A percentile compares a stretch with the other conserved stretches of the same genome.
Evolutionary conservation across 1,284 basidiomycete species (phyloP).

Genomic region (Crepidotus sp.): DNA sequence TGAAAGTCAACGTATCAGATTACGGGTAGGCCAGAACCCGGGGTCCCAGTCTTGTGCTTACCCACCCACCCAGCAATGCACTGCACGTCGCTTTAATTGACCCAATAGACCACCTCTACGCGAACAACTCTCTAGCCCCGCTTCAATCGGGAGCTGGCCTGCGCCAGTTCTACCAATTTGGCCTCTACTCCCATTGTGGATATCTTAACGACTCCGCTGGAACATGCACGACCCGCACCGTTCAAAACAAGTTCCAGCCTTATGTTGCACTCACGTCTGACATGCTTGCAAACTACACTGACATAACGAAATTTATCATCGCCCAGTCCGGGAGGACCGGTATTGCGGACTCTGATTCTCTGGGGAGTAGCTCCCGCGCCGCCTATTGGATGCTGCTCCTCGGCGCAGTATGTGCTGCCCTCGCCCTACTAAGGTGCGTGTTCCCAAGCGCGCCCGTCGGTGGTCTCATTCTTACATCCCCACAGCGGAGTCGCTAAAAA

Average conservation of each 20-base stretch:
- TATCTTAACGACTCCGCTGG: constrained; percentile 54
- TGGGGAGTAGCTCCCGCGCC: constrained; percentile 54
- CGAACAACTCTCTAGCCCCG: constrained; percentile 54
- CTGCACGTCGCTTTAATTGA: constrained; percentile 45
- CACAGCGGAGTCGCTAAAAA: constrained; percentile 58
- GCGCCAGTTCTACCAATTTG: constrained; percentile 65
- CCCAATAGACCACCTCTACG: constrained; percentile 57
- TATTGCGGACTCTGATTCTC: constrained; percentile 53
- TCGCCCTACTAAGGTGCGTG: constrained; percentile 55
- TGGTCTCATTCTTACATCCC: constrained; percentile 6
- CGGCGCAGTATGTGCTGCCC: constrained; percentile 55
- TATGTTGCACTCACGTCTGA: constrained; percentile 54
- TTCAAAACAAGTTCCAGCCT: constrained; percentile 52
- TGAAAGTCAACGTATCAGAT: constrained; percentile 56
- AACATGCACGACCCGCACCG: constrained; percentile 53
- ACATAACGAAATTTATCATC: constrained; percentile 46
- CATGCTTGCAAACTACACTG: constrained; percentile 54
- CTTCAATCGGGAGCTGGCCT: constrained; percentile 50
- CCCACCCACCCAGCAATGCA: constrained; percentile 33
- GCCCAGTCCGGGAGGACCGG: constrained; percentile 42
- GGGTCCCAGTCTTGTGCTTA: constrained; percentile 2
- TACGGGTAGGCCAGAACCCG: constrained; percentile 46
- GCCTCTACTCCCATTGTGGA: constrained; percentile 69
- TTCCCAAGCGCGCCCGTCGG: constrained; percentile 2
- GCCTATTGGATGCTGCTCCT: constrained; percentile 71